Percentiles rank a stretch among this genome's conserved stretches.
Conservation (phyloP, 2,329 filamentous ascomycete genomes). For the Colletotrichum chrysophilum region DNA sequence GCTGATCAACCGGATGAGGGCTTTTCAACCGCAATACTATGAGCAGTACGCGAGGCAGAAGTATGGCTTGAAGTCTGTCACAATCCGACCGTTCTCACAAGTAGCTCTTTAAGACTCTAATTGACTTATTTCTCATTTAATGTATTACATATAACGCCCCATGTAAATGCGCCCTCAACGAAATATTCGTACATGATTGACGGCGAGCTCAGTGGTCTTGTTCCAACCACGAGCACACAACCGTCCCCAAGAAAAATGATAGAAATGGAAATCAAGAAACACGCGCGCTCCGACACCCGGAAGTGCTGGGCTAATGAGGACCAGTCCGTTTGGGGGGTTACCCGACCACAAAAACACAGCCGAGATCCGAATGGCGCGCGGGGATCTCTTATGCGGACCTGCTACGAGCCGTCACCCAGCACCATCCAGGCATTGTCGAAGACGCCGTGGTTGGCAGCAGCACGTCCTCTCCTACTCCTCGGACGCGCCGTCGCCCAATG, state of each 20-base stretch:
- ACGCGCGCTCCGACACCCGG: not conserved
- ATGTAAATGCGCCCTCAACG: not conserved
- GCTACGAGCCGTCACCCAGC: conserved; percentile 52
- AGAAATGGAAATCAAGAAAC: not conserved
- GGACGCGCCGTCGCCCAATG: conserved; percentile 16
- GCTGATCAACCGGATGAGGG: not conserved
- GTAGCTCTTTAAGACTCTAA: not conserved
- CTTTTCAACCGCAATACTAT: not conserved
- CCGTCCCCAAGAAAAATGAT: not conserved
- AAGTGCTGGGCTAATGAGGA: conserved; percentile 30
- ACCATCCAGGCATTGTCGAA: conserved; percentile 44
- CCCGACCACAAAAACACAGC: conserved; percentile 27
- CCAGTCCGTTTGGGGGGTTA: conserved; percentile 39
- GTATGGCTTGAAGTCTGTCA: not conserved
- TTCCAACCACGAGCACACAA: conserved; percentile 5
- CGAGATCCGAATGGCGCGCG: conserved; percentile 32
- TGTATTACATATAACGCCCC: not conserved
- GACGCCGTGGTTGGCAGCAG: conserved; percentile 27
- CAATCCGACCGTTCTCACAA: not conserved
- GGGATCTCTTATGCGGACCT: conserved; percentile 41
- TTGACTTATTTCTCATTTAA: not conserved
- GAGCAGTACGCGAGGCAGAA: not conserved
- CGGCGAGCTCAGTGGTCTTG: conserved; percentile 6
- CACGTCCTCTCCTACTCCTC: conserved; percentile 24
- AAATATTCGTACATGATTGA: not conserved